Conservation (phyloP, 768 basidiomycete genomes). For the Russula ochroleuca region DNA sequence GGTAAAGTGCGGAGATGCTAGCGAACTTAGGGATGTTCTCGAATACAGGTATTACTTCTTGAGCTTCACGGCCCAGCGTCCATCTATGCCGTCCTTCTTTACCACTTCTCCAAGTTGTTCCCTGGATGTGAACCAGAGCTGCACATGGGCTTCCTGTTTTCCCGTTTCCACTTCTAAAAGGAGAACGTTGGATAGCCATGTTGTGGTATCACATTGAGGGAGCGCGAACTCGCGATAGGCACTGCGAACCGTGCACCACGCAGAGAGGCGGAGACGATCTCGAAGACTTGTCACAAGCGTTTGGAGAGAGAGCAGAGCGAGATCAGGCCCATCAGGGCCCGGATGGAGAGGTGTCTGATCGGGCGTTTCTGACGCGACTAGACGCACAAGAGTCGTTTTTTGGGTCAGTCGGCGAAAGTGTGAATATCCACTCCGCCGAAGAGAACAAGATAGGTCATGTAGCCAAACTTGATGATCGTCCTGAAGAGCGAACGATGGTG, state of each 20-base stretch:
- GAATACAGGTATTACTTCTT: conserved; percentile 7
- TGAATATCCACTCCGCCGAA: conserved; percentile 33
- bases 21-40: background rate
- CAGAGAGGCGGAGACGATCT: conserved; percentile 16
- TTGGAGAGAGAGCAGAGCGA: conserved; percentile 16
- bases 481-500: conserved; percentile 38
- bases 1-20: background rate
- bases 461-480: conserved; percentile 50
- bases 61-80: conserved; percentile 17
- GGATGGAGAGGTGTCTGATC: background rate
- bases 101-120: conserved; percentile 23
- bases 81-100: conserved; percentile 17
- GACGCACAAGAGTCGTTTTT: background rate
- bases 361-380: conserved; percentile 3
- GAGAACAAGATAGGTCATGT: conserved; percentile 43
- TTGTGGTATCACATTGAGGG: conserved; percentile 7
- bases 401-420: conserved; percentile 17
- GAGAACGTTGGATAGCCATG: conserved; percentile 20
- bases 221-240: conserved; percentile 24
- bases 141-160: background rate
- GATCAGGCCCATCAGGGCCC: conserved; percentile 16
- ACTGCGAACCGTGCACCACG: conserved; percentile 22
- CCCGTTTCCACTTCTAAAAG: conserved; percentile 15
- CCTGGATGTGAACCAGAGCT: conserved; percentile 19
- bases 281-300: conserved; percentile 17